Conservation (phyloP, 164 flowering plant genomes). For the Umbellularia californica region DNA sequence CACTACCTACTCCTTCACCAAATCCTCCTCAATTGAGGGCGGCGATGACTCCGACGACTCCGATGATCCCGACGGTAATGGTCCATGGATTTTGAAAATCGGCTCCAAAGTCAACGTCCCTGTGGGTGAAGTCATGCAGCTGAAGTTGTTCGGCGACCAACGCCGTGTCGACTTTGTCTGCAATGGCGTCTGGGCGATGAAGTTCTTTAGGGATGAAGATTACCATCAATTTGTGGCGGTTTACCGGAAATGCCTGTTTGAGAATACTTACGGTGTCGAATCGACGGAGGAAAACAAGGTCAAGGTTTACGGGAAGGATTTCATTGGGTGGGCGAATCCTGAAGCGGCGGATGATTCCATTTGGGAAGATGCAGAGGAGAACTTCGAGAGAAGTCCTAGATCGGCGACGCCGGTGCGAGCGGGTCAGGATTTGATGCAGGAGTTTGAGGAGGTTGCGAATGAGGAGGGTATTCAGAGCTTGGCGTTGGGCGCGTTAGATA, state of each 20-base stretch:
- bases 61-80: conserved; percentile 25
- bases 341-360: conserved; percentile 83
- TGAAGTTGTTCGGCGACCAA: conserved; percentile 62
- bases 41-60: conserved; percentile 26
- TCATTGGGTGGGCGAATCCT: conserved; percentile 84
- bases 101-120: conserved; percentile 41
- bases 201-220: conserved; percentile 54
- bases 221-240: conserved; percentile 46
- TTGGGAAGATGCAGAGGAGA: conserved; percentile 87
- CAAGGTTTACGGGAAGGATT: conserved; percentile 91
- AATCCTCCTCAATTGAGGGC: conserved; percentile 13
- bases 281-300: conserved; percentile 68
- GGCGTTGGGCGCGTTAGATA: conserved; percentile 94
- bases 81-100: conserved; percentile 55
- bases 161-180: conserved; percentile 65
- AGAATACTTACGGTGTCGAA: conserved; percentile 64
- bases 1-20: conserved; percentile 46
- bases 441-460: conserved; percentile 81
- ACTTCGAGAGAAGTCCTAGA: conserved; percentile 30
- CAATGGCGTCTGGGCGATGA: conserved; percentile 78
- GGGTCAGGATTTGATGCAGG: conserved; percentile 61
- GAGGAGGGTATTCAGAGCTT: conserved; percentile 88
- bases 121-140: conserved; percentile 48
- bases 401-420: conserved; percentile 36
- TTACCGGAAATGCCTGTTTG: conserved; percentile 79